phyloP scores from a whole-genome alignment of 495 filamentous ascomycete species.

The Penicillium pulvis region DNA sequence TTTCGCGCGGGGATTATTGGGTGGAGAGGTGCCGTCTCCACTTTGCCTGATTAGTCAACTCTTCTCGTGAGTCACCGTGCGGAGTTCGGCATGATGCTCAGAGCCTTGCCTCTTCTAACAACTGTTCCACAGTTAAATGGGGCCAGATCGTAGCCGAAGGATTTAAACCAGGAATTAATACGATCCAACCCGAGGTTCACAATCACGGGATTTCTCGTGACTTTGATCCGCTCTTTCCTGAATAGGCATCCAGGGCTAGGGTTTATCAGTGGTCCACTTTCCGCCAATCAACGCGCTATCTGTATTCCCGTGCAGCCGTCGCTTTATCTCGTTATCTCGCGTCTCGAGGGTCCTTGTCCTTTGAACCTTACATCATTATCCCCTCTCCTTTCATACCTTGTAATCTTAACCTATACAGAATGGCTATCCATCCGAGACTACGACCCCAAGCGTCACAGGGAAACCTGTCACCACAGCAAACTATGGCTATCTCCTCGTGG shows the following conservation, averaged over 20 bases:
- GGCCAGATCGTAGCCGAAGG: background rate
- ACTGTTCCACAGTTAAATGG: background rate
- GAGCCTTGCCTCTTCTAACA: constrained; percentile 4
- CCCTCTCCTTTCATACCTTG: constrained; percentile 4
- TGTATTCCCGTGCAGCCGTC: constrained; percentile 25
- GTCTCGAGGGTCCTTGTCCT: constrained; percentile 2
- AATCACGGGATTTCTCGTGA: background rate
- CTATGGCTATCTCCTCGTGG: constrained; percentile 53
- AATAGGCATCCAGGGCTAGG: constrained; percentile 11
- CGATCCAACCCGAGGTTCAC: background rate
- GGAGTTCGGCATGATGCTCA: constrained; percentile 15
- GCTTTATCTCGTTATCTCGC: constrained; percentile 28
- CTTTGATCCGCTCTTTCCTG: background rate
- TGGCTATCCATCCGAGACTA: constrained; percentile 48
- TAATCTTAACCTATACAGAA: constrained; percentile 16
- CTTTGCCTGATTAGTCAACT: constrained; percentile 20
- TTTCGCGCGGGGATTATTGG: constrained; percentile 22
- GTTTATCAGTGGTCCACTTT: constrained; percentile 10
- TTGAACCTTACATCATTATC: constrained; percentile 13
- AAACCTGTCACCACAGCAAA: constrained; percentile 44
- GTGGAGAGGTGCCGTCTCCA: constrained; percentile 23
- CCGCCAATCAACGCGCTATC: constrained; percentile 25
- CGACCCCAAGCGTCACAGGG: constrained; percentile 30
- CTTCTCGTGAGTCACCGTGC: constrained; percentile 3
- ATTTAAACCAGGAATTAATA: background rate